Base-by-base conservation (phyloP, 176 grass and related monocot genomes). In the Tillandsia leiboldiana region DNA sequence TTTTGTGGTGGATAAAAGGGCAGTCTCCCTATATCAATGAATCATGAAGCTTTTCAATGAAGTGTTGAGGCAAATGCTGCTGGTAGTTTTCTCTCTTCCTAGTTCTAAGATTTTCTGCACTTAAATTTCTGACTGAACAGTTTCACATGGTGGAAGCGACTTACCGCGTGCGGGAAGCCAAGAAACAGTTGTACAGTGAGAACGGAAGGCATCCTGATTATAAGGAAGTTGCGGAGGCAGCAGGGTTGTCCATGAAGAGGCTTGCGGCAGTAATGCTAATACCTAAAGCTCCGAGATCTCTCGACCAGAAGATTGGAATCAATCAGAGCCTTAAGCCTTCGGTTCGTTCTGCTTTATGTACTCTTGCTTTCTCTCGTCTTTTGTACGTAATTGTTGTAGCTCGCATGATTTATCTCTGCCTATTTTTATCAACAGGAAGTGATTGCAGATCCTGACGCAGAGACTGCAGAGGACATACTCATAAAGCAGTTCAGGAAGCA, bases 261-360 rank as follows among this genome's bases (percentile, higher is more conserved):
- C 79, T 97, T n/a, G 74, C 83, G 52, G 80, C 81, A 12, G 89
- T 84, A 42, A 51, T 90, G 79, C 71, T 74, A 74, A 70, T 84
- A 68, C 94, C 94, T 17, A 97, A 81, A 57, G 70, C 78, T 83
- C 86, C 42, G 42, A 88, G 72, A 15, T 97, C 94, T 28, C 68
- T 92, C 11, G 83, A 83, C 10, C 7, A 82, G 68, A 92, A 81
- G 51, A 79, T 92, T 56, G 86, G 94, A 13, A 53, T 58, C 26
- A 71, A 84, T 70, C 68, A 79, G 4, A 88, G 73, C 75, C 22
- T 87, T 15, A 97, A 87, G 22, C 87, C 80, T 66, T 81, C 87
- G 82, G 94, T 97, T 48, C 12, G 79, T 78, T 66, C 56, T 61
- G n/a, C n/a, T 23, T 23, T 18, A 24, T 48, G 63, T 27, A 11